These are phyloP conservation scores for Cruciata laevipes DNA, from an alignment of 257 asterid genomes.

Conservation along the genomic window DNA sequence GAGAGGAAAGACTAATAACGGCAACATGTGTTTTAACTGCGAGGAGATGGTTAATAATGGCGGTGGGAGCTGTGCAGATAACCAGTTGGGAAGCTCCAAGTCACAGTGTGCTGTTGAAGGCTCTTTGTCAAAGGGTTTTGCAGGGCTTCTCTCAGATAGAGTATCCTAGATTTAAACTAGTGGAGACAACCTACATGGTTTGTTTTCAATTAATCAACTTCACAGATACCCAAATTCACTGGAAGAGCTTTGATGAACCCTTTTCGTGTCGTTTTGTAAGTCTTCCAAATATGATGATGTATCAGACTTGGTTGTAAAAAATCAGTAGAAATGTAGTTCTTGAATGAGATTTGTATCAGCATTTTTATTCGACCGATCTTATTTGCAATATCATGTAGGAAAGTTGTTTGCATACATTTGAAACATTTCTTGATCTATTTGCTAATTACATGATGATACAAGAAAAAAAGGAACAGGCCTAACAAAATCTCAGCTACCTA, in stretches of 20 bases:
- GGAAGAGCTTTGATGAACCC: not conserved
- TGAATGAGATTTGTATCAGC: not conserved
- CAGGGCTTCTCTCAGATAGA: conserved; percentile 52
- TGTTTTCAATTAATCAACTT: not conserved
- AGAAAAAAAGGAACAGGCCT: not conserved
- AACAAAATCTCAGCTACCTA: conserved; percentile 1
- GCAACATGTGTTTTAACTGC: conserved; percentile 19
- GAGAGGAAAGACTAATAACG: conserved; percentile 30
- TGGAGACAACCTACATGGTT: not conserved
- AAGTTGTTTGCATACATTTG: not conserved
- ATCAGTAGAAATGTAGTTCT: not conserved
- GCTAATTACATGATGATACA: not conserved
- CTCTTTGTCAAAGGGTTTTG: conserved; percentile 73
- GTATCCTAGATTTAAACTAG: conserved; percentile 32
- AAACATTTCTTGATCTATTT: not conserved
- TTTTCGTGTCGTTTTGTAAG: not conserved
- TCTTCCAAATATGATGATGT: not conserved
- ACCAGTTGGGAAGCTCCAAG: conserved; percentile 31
- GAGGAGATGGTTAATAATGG: conserved; percentile 19
- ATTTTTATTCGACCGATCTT: not conserved
- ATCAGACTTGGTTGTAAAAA: not conserved
- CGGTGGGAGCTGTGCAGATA: conserved; percentile 12
- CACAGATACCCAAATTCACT: not conserved
- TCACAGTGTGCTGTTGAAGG: conserved; percentile 69
- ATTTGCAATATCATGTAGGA: not conserved